Conservation (phyloP, 2,329 filamentous ascomycete genomes). For the Claviceps cyperi region DNA sequence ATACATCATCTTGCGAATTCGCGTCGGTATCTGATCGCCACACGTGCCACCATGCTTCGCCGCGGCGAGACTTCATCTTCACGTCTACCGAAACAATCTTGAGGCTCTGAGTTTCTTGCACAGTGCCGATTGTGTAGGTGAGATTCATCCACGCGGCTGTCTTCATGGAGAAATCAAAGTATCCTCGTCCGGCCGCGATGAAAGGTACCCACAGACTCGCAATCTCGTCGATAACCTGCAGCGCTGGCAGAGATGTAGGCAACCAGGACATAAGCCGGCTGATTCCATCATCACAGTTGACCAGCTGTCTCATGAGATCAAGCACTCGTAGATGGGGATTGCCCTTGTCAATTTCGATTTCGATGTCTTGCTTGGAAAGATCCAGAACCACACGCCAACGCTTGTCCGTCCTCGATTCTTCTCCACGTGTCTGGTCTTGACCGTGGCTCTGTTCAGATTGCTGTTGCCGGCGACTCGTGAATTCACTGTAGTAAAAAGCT, state of each 20-base stretch:
- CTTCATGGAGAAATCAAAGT: conserved; percentile 36
- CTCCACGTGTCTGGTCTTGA: conserved; percentile 2
- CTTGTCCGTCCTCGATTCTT: conserved; percentile 4
- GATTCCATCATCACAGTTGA: conserved; percentile 40
- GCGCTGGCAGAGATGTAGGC: conserved; percentile 47
- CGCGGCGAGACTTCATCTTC: conserved; percentile 32
- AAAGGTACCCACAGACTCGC: conserved; percentile 37
- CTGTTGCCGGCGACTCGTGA: conserved; percentile 9
- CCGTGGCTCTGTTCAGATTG: not conserved
- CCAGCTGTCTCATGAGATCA: conserved; percentile 41
- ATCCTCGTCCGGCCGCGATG: conserved; percentile 27
- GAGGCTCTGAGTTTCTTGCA: conserved; percentile 9
- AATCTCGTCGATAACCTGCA: conserved; percentile 45
- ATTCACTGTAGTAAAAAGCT: conserved; percentile 48
- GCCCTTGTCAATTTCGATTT: conserved; percentile 41
- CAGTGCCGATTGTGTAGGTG: conserved; percentile 30
- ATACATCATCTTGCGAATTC: conserved; percentile 20
- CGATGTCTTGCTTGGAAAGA: conserved; percentile 38
- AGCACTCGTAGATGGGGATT: conserved; percentile 55
- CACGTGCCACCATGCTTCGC: conserved; percentile 37
- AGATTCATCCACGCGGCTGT: conserved; percentile 44
- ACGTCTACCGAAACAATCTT: conserved; percentile 35
- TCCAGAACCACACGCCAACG: conserved; percentile 43
- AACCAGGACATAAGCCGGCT: conserved; percentile 39
- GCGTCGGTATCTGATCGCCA: conserved; percentile 17